phyloP scores from a whole-genome alignment of 345 rosid genomes.

The Citrus glauca region DNA sequence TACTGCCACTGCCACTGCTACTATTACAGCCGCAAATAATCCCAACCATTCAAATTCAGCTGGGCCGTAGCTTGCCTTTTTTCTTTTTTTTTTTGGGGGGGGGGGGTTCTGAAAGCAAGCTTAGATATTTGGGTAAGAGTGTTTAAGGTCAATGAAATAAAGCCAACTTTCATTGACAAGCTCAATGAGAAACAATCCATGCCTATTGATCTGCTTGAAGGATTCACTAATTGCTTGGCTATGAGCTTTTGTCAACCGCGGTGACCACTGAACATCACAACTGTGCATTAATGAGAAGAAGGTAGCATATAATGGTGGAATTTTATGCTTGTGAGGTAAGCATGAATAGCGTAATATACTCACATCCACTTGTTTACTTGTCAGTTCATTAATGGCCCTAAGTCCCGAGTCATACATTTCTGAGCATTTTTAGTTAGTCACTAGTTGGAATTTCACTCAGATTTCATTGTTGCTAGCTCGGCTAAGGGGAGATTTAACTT shows the following conservation, averaged over 20 bases:
- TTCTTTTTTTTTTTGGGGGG: too few species aligned
- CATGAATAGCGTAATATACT: not conserved
- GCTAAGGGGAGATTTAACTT: constrained; percentile 2
- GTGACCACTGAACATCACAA: not conserved
- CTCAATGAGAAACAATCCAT: not conserved
- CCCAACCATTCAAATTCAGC: not conserved
- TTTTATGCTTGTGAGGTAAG: not conserved
- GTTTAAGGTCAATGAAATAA: not conserved
- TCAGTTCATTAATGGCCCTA: not conserved
- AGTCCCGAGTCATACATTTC: too few species aligned
- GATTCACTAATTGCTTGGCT: not conserved
- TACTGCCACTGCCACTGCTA: not conserved
- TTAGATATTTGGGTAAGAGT: not conserved
- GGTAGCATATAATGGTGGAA: too few species aligned
- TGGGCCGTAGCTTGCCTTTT: not conserved
- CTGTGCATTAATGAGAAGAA: not conserved
- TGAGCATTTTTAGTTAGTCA: not conserved
- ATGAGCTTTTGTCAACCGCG: not conserved
- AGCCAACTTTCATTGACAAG: not conserved
- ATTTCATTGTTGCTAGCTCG: not conserved
- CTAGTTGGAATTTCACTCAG: not conserved
- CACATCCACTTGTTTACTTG: not conserved
- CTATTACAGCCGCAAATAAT: not conserved
- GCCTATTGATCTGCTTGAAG: not conserved
- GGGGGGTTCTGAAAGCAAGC: too few species aligned